Base-by-base conservation (phyloP, 495 filamentous ascomycete genomes). In the Neurospora sp. region DNA sequence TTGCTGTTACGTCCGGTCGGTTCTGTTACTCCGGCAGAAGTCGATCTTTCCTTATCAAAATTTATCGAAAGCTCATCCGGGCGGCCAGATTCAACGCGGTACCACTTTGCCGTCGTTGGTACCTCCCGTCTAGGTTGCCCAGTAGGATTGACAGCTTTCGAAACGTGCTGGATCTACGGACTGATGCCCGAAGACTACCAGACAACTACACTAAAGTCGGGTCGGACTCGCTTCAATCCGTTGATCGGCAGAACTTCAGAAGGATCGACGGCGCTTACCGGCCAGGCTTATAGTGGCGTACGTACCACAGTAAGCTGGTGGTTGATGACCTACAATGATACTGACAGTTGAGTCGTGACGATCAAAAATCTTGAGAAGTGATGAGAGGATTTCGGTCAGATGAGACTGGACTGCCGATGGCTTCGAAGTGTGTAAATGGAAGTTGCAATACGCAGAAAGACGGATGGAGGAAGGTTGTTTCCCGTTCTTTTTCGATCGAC, bases 121-220 rank as follows among this genome's bases (percentile, higher is more conserved):
- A 38, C 37, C 37, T 38, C 7, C 37, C 37, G n/a, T 38, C 37
- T 38, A 38, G 37, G 8, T 8, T 38, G 66, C 73, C 76, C 76
- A 77, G 60, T 77, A 72, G 73, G 69, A 74, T 23, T 4, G 39
- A 14, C 72, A 62, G 31, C 38, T 44, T 62, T 38, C 12, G 14
- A 49, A 77, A 77, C 76, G 76, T 77, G 76, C 39, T 12, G 35
- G 40, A 20, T 31, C 9, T 39, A 16, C 42, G 12, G 39, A 41
- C 3, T 40, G 14, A 38, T 31, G 18, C 39, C 46, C 44, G 69
- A 39, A 35, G 49, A 42, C 41, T 16, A 18, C 39, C 39, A 41
- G 40, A 41, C 40, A 27, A 23, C 20, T 60, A 27, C 10, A 60
- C 44, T n/a, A 49, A 49, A 60, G 49, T 60, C n/a, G 49, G 49